Conservation (phyloP, 1,139 yeast genomes). For the Suhomyces coccinellae region DNA sequence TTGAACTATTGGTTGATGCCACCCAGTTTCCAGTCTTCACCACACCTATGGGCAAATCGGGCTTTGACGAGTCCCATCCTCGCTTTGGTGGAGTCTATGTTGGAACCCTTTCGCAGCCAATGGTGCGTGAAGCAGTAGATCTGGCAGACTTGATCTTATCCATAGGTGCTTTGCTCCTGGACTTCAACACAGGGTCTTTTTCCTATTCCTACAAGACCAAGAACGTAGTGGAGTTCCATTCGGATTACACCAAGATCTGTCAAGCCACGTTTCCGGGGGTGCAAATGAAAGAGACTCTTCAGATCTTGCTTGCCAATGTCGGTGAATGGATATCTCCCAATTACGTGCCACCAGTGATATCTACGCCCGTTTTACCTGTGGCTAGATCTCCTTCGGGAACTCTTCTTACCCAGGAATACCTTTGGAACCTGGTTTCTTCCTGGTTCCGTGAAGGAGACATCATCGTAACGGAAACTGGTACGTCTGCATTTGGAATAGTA, state of each 20-base stretch:
- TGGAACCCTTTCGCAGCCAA: constrained; percentile 22
- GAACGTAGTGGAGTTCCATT: constrained; percentile 42
- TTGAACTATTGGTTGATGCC: constrained; percentile 29
- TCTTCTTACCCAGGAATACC: constrained; percentile 68
- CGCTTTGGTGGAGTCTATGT: constrained; percentile 25
- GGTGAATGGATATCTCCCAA: constrained; percentile 7
- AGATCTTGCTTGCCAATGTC: constrained; percentile 12
- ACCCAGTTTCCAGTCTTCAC: constrained; percentile 29
- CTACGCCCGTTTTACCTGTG: constrained; percentile 13
- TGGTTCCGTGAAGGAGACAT: constrained; percentile 82
- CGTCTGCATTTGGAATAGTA: constrained; percentile 84
- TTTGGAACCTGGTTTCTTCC: constrained; percentile 74
- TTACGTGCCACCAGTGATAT: constrained; percentile 16
- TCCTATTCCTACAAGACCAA: constrained; percentile 39
- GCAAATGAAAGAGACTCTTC: constrained; percentile 37
- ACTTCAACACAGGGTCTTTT: constrained; percentile 44
- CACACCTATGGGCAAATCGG: constrained; percentile 25
- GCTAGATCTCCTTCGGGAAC: constrained; percentile 30
- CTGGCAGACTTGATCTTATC: constrained; percentile 23
- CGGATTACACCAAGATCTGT: constrained; percentile 38
- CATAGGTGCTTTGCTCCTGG: constrained; percentile 35
- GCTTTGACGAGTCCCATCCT: constrained; percentile 19
- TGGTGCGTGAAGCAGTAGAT: constrained; percentile 21
- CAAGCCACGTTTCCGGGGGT: constrained; percentile 37
- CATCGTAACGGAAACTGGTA: constrained; percentile 84